These are phyloP conservation scores for Casuarina glauca DNA, from an alignment of 306 rosid species.

Conservation along the genomic window DNA sequence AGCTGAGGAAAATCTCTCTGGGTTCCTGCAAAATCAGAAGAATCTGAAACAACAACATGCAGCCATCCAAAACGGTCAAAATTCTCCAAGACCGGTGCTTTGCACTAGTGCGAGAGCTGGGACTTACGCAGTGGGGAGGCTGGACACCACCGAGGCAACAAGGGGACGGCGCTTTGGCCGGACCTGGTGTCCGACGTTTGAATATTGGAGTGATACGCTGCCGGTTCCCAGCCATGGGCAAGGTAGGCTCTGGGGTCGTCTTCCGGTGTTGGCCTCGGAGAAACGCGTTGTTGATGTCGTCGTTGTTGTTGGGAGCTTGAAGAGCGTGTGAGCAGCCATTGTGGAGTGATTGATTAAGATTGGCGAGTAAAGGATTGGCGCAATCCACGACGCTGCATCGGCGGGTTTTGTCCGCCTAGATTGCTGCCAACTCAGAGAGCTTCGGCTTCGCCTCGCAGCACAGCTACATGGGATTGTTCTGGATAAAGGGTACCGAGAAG, in stretches of 20 bases:
- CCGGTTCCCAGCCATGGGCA: constrained; percentile 50
- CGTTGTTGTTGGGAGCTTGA: constrained; percentile 29
- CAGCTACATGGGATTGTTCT: not conserved
- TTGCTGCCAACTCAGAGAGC: not conserved
- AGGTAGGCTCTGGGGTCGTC: constrained; percentile 9
- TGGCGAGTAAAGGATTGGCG: not conserved
- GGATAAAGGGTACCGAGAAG: not conserved
- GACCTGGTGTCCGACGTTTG: constrained; percentile 29
- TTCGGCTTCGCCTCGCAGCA: not conserved
- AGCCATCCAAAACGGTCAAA: constrained; percentile 23
- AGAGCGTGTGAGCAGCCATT: constrained; percentile 33
- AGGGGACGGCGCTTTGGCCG: constrained; percentile 35
- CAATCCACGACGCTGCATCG: not conserved
- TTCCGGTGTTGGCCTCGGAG: constrained; percentile 17
- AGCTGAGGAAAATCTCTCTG: constrained; percentile 44
- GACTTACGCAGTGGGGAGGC: constrained; percentile 76
- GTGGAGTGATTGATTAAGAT: not conserved
- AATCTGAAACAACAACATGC: constrained; percentile 36
- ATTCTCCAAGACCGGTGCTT: not conserved
- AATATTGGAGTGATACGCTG: constrained; percentile 28
- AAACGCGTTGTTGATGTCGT: not conserved
- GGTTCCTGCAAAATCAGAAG: constrained; percentile 58
- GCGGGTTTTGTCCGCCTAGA: not conserved
- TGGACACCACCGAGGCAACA: constrained; percentile 45
- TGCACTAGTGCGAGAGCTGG: not conserved